Percentiles rank a stretch among this genome's conserved stretches.
Conservation (phyloP, 768 basidiomycete species). For the Glaciozyma antarctica region DNA sequence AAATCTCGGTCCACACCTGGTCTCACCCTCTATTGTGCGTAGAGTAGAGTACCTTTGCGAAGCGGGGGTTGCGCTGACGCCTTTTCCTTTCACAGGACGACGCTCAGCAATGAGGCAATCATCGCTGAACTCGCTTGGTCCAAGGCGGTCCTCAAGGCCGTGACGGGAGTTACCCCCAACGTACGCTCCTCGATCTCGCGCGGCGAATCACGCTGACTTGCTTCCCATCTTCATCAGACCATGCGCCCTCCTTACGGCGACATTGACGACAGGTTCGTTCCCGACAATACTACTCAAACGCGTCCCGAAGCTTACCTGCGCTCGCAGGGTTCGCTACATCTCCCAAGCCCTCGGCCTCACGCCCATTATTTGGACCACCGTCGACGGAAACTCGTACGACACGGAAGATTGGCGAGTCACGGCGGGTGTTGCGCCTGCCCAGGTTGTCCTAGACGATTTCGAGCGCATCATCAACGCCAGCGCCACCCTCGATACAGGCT, state of each 20-base stretch:
- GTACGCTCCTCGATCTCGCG: background rate
- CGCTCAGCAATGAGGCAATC: constrained; percentile 53
- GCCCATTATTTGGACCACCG: constrained; percentile 73
- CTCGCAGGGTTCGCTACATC: constrained; percentile 62
- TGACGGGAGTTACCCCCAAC: constrained; percentile 58
- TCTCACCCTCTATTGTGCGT: constrained; percentile 48
- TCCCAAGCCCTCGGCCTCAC: constrained; percentile 68
- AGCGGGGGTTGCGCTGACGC: background rate
- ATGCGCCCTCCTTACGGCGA: constrained; percentile 64
- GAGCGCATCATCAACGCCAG: constrained; percentile 53
- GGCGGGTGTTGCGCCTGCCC: constrained; percentile 51
- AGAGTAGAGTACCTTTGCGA: background rate
- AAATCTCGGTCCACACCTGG: constrained; percentile 70
- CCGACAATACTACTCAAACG: too few relatives aligned
- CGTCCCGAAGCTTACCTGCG: too few relatives aligned
- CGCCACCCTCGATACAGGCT: constrained; percentile 48
- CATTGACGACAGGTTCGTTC: constrained; percentile 50
- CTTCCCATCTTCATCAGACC: constrained; percentile 4
- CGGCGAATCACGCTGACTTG: background rate
- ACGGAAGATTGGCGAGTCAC: constrained; percentile 66
- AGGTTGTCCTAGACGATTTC: constrained; percentile 55
- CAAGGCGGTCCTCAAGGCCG: constrained; percentile 72
- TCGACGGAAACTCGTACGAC: constrained; percentile 37
- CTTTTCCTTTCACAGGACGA: background rate
- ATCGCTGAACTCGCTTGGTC: constrained; percentile 69